Percentiles rank a stretch among this genome's conserved stretches.
phyloP scores from a whole-genome alignment of 805 yeast species.

The Starmerella cellae region DNA sequence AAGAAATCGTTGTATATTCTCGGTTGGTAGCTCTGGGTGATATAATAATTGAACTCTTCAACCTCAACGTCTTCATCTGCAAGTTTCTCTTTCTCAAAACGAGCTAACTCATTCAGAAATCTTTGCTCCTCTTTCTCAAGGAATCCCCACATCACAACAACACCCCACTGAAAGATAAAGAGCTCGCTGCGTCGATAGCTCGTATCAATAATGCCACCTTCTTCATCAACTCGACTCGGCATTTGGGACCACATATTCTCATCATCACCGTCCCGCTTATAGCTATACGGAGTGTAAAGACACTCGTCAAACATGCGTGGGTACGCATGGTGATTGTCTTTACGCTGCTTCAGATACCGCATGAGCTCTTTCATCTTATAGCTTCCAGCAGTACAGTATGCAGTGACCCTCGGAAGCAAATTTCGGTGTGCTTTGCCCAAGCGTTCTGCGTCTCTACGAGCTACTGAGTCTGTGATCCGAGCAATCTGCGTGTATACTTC shows the following conservation, averaged over 20 bases:
- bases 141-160: conserved; percentile 95
- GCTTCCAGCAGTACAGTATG: conserved; percentile 90
- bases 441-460: conserved; percentile 86
- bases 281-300: conserved; percentile 74
- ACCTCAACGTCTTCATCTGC: conserved; percentile 85
- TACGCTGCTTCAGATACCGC: conserved; percentile 72
- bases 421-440: conserved; percentile 76
- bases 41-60: conserved; percentile 90
- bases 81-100: conserved; percentile 77
- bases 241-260: conserved; percentile 31
- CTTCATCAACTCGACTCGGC: conserved; percentile 49
- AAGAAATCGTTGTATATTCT: conserved; percentile 92
- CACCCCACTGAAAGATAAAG: conserved; percentile 91
- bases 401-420: conserved; percentile 82
- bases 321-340: conserved; percentile 38
- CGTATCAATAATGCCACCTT: conserved; percentile 88
- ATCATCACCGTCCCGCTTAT: conserved; percentile 24
- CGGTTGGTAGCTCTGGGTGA: conserved; percentile 89
- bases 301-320: conserved; percentile 93
- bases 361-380: conserved; percentile 78
- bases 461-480: conserved; percentile 72
- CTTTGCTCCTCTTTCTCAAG: conserved; percentile 69
- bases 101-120: conserved; percentile 72
- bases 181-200: conserved; percentile 82
- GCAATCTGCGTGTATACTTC: conserved; percentile 75